Percentiles rank a stretch among this genome's conserved stretches.
phyloP scores from a whole-genome alignment of 805 yeast genomes.

The Wickerhamomyces strasburgensis region DNA sequence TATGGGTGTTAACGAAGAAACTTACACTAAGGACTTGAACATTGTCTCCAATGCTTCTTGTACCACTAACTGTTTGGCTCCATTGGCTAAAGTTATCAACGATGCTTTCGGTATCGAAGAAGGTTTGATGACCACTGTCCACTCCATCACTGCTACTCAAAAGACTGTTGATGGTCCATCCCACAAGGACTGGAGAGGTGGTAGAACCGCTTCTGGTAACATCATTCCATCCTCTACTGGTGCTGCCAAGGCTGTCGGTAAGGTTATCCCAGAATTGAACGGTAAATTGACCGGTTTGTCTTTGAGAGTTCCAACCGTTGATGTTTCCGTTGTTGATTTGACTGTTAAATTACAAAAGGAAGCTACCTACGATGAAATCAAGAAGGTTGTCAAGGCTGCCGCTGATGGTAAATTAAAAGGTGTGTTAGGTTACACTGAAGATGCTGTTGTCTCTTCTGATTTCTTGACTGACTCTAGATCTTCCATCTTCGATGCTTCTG shows the following conservation, averaged over 20 bases:
- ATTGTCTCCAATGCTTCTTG: conserved; percentile 69
- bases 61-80: conserved; percentile 73
- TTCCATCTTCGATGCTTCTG: conserved; percentile 63
- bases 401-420: conserved; percentile 59
- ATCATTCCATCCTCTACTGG: conserved; percentile 73
- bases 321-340: conserved; percentile 68
- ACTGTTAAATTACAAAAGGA: conserved; percentile 57
- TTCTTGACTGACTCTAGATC: conserved; percentile 60
- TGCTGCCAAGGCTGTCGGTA: conserved; percentile 76
- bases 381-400: conserved; percentile 52
- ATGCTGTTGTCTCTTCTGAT: conserved; percentile 65
- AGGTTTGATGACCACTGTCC: conserved; percentile 73
- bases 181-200: conserved; percentile 79
- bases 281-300: conserved; percentile 74
- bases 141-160: conserved; percentile 68
- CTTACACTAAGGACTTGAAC: conserved; percentile 50
- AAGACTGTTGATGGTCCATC: conserved; percentile 75
- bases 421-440: conserved; percentile 65
- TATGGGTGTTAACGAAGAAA: conserved; percentile 62
- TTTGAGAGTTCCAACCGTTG: conserved; percentile 69
- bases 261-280: conserved; percentile 65
- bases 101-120: conserved; percentile 65
- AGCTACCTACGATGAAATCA: conserved; percentile 61
- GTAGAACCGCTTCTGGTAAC: conserved; percentile 73
- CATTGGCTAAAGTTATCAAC: conserved; percentile 64